Conservation (phyloP, 805 yeast genomes). For the Lachancea waltii region DNA sequence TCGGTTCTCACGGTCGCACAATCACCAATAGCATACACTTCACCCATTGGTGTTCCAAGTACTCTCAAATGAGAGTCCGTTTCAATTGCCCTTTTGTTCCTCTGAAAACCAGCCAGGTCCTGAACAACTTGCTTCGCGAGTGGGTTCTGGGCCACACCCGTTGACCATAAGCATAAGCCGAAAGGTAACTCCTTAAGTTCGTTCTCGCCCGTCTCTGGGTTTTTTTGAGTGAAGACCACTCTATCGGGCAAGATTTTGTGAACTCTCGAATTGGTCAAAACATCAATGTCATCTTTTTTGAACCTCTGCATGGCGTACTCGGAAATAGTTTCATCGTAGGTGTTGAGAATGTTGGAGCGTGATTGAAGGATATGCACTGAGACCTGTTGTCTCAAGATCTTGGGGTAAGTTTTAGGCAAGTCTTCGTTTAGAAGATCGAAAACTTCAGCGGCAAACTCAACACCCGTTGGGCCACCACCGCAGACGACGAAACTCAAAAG, state of each 20-base stretch:
- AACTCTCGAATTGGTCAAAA: slow-evolving; percentile 59
- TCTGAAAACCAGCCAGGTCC: slow-evolving; percentile 43
- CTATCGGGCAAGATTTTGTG: slow-evolving; percentile 48
- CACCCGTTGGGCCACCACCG: slow-evolving; percentile 76
- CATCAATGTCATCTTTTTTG: slow-evolving; percentile 54
- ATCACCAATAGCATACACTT: slow-evolving; percentile 67
- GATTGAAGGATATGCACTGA: slow-evolving; percentile 67
- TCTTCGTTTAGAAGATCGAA: slow-evolving; percentile 63
- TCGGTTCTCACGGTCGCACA: slow-evolving; percentile 62
- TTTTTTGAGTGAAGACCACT: slow-evolving; percentile 51
- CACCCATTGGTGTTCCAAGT: slow-evolving; percentile 60
- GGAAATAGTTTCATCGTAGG: slow-evolving; percentile 59
- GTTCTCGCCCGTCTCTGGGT: slow-evolving; percentile 36
- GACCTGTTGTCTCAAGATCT: slow-evolving; percentile 52
- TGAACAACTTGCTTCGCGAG: slow-evolving; percentile 50
- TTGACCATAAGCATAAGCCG: slow-evolving; percentile 70
- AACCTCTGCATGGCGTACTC: slow-evolving; percentile 61
- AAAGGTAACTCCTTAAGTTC: slow-evolving; percentile 47
- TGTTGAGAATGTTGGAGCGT: slow-evolving; percentile 58
- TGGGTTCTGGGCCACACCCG: slow-evolving; percentile 65
- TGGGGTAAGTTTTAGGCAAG: slow-evolving; percentile 49
- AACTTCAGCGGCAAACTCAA: slow-evolving; percentile 67
- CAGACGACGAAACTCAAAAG: slow-evolving; percentile 59
- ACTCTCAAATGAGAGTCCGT: slow-evolving; percentile 69
- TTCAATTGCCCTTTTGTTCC: slow-evolving; percentile 64